phyloP scores from a whole-genome alignment of 768 basidiomycete genomes.

The Termitomyces eurrhizus region DNA sequence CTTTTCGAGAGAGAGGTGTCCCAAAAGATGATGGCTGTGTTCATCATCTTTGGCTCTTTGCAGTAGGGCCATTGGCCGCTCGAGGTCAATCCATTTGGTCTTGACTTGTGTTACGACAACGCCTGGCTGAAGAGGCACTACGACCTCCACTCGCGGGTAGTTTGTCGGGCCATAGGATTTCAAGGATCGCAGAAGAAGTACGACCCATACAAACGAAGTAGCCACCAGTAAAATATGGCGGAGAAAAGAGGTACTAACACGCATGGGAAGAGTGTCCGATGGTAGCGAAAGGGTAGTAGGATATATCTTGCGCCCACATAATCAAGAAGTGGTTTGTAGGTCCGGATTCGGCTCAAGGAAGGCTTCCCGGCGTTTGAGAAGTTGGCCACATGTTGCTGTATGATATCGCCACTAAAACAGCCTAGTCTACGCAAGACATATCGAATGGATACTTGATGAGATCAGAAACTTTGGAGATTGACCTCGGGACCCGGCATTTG shows the following conservation, averaged over 20 bases:
- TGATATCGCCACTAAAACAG: too few species aligned
- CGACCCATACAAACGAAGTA: not conserved
- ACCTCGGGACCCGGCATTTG: too few species aligned
- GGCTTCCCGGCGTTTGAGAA: not conserved
- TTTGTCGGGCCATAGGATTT: not conserved
- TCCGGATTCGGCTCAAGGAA: not conserved
- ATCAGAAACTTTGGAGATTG: too few species aligned
- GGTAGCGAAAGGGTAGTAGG: not conserved
- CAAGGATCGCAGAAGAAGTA: not conserved
- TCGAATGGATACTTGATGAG: too few species aligned
- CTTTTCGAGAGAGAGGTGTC: constrained; percentile 14
- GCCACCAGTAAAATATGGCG: not conserved
- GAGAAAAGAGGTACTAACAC: not conserved
- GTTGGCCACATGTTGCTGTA: not conserved
- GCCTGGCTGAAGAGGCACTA: not conserved
- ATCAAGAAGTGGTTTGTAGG: not conserved
- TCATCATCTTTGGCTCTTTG: not conserved
- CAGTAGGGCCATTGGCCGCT: not conserved
- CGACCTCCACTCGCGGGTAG: not conserved
- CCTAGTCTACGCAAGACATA: too few species aligned
- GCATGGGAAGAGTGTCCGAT: not conserved
- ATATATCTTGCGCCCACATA: not conserved
- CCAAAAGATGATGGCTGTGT: not conserved
- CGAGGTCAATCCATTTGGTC: not conserved
- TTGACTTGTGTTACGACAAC: not conserved